Evolutionary conservation across 305 asterid genomes (phyloP).

Genomic region (Stenogyne calaminthoides): DNA sequence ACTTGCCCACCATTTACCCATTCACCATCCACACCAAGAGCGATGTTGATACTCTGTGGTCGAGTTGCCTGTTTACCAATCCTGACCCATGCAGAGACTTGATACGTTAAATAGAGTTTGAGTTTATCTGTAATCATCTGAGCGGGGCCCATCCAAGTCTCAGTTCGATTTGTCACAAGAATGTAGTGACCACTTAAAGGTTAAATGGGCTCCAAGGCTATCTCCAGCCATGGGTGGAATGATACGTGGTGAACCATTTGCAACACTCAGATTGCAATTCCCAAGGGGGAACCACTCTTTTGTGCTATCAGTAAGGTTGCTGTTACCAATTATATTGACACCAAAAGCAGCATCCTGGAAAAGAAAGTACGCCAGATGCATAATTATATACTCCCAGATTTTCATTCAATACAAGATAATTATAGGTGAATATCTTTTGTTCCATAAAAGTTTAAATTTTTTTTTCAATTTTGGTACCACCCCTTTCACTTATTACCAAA

Average conservation of each 20-base stretch:
- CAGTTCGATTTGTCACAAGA: slow-evolving; percentile 62
- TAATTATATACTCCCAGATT: background rate
- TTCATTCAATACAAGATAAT: background rate
- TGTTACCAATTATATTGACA: slow-evolving; percentile 63
- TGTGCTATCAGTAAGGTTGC: slow-evolving; percentile 64
- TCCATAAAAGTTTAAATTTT: no score
- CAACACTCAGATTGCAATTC: slow-evolving; percentile 61
- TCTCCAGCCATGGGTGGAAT: slow-evolving; percentile 84
- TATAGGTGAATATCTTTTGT: no score
- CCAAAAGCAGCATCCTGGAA: slow-evolving; percentile 66
- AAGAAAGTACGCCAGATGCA: background rate
- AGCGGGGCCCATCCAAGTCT: slow-evolving; percentile 91
- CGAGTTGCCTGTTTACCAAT: slow-evolving; percentile 47
- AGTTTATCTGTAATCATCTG: slow-evolving; percentile 75
- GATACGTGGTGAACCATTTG: slow-evolving; percentile 71
- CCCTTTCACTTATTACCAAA: no score
- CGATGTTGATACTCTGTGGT: slow-evolving; percentile 63
- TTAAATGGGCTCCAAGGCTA: slow-evolving; percentile 59
- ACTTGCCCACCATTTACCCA: slow-evolving; percentile 88
- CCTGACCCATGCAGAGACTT: slow-evolving; percentile 89
- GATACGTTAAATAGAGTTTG: slow-evolving; percentile 70
- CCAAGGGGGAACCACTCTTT: slow-evolving; percentile 86
- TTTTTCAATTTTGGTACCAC: no score
- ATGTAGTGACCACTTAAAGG: slow-evolving; percentile 78
- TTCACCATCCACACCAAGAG: slow-evolving; percentile 67